Base-by-base conservation (phyloP, 805 yeast species). In the Cyberlindnera euphorbiiphila region DNA sequence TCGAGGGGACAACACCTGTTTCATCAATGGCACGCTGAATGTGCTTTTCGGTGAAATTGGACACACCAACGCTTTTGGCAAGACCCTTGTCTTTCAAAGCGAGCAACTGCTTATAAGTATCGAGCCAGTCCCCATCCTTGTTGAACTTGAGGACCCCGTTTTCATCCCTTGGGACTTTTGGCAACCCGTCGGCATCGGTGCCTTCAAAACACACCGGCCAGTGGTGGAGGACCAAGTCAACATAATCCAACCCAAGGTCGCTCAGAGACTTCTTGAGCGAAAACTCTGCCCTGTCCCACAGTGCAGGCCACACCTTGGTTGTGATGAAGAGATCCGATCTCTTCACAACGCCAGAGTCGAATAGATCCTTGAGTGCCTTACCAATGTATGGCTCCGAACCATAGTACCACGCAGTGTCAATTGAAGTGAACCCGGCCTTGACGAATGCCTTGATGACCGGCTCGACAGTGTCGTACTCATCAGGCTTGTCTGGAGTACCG, bases 171-270 rank as follows among this genome's bases (percentile, higher is more conserved):
- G 61, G 65, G 34, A 62, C 59, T 49, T 43, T 45, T 21, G 61
- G 69, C 35, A 35, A 20, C 0, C 52, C 86, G 40, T 83, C 69
- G 29, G 85, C 85, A 29, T 86, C 91, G 56, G 70, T 28, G 2
- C 44, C 80, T 65, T 42, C 40, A 25, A 78, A 81, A 16, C 95
- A 81, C 12, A 84, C 70, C 45, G 96, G 96, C 78, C 86, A 87
- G 61, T 86, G 95, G 53, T 85, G 74, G 47, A 87, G 69, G 51
- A 76, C 73, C 46, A 86, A 64, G 55, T 86, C 95, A 32, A 84
- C 80, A 53, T 86, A 85, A 32, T 82, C 94, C 36, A 84, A 53
- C 0, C 77, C 78, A 43, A 85, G 65, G 43, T 74, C 74, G 43
- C 66, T 50, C 50, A 86, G 66, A 3, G 89, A 80, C 27, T 61